Base-by-base conservation (phyloP, 2,329 filamentous ascomycete species). In the Colletotrichum sp. region DNA sequence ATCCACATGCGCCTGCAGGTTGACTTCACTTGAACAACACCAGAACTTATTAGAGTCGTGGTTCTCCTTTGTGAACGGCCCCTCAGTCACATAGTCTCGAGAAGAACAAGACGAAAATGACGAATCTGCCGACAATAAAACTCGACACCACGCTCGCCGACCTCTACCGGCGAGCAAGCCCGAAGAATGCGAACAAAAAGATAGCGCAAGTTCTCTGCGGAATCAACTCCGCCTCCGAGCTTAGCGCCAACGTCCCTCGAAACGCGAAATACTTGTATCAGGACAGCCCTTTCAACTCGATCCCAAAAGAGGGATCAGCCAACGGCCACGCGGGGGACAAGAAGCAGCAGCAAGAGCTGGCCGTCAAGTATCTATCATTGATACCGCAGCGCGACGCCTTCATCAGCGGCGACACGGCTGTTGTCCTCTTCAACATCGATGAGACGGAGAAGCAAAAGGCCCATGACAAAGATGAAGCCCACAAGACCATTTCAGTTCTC, bases 201-300 rank as follows among this genome's bases (percentile, higher is more conserved):
- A 80, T 85, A 57, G 82, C 79, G n/a, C 80, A 83, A 49, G 79
- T 84, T 32, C 78, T 83, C 21, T 80, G 81, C 71, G 79, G 79
- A 36, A 78, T 81, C 75, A 83, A 81, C 71, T 80, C 79, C 13
- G 78, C 73, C 15, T 57, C 81, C 9, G 72, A 77, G 28, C 78
- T 84, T 18, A 82, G 77, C 18, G 69, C 79, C 6, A 74, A 80
- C 69, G 79, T 85, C 16, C 81, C 83, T 2, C 80, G 82, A 10
- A 86, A 85, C 70, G 80, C 79, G 16, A 86, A 85, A 71, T 86
- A 81, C 59, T 79, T 85, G 16, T 86, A 86, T 69, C 82, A 86
- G 52, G 84, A 86, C 75, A 79, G 79, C 8, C 78, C 78, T 32
- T 83, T 84, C 72, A 83, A 80, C 76, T 80, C 78, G 18, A 75